A percentile compares a stretch with the other conserved stretches of the same genome.
Evolutionary conservation across 257 asterid species (phyloP).

Genomic region (Prunella vulgaris): DNA sequence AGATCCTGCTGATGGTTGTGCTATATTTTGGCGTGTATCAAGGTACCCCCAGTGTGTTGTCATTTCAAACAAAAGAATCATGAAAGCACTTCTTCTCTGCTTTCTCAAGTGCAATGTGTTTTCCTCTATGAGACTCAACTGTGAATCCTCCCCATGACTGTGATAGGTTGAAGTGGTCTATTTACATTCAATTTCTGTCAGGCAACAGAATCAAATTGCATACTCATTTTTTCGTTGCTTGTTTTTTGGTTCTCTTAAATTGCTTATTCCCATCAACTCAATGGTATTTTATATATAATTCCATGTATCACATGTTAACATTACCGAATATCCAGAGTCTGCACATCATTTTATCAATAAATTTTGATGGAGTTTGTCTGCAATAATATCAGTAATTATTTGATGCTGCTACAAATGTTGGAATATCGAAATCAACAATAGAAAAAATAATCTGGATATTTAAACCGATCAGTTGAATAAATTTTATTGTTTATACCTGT

Average conservation of each 20-base stretch:
- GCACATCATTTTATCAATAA: neutral
- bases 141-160: neutral
- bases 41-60: constrained; percentile 44
- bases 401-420: constrained; percentile 5
- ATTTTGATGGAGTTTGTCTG: neutral
- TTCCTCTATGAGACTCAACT: neutral
- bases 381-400: neutral
- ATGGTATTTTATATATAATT: neutral
- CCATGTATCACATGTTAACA: neutral
- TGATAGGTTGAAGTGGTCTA: neutral
- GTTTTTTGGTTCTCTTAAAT: neutral
- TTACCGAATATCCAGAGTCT: neutral
- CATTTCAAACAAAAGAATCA: constrained; percentile 15
- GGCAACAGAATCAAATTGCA: neutral
- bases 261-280: neutral
- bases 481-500: neutral
- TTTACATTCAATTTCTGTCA: neutral
- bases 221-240: neutral
- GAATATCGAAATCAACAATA: neutral
- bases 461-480: neutral
- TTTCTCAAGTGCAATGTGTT: constrained; percentile 1
- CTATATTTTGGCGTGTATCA: constrained; percentile 82
- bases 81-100: constrained; percentile 8
- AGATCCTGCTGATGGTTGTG: constrained; percentile 87
- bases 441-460: constrained; percentile 2